Base-by-base conservation (phyloP, 2,329 filamentous ascomycete species). In the Domatiomyces catenatus region DNA sequence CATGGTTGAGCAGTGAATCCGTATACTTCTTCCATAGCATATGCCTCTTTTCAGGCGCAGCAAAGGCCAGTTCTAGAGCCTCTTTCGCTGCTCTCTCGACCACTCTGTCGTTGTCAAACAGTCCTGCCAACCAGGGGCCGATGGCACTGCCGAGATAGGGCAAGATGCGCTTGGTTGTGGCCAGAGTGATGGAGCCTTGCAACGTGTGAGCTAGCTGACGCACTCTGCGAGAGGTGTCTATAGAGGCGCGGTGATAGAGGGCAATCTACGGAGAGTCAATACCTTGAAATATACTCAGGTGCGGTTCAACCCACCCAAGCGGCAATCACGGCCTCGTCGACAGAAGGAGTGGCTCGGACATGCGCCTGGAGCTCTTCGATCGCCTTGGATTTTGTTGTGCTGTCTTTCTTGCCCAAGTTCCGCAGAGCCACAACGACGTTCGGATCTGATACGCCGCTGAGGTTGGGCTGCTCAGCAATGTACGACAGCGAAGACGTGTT, bases 381-480 rank as follows among this genome's bases (percentile, higher is more conserved):
- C 0, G 86, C 90, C 65, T 90, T 94, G 6, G 83, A 76, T 64
- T 94, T 94, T 39, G 92, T 98, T 8, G 81, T 94, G 61, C 82
- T 83, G 69, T 95, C 90, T 68, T 92, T 94, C 70, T 96, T 98
- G 48, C 82, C 75, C 2, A 95, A 69, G 59, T 93, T 94, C 67
- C 95, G 94, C 70, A 95, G 86, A n/a, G 82, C 80, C 12, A 96
- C 88, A 39, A 90, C 80, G 39, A 90, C 74, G 61, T 92, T 84
- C 6, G 88, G 76, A 59, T 94, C 82, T 44, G 81, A 83, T 53
- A 98, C 80, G 44, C 71, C 71, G 32, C 81, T 80, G 58, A 94
- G 79, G 61, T 94, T 84, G 46, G 86, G 85, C 8, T 87, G 86
- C 61, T 94, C 88, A 49, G 84, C 75, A 48, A 96, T 78, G 69